Base-by-base conservation (phyloP, 306 rosid genomes). In the Casuarina glauca region DNA sequence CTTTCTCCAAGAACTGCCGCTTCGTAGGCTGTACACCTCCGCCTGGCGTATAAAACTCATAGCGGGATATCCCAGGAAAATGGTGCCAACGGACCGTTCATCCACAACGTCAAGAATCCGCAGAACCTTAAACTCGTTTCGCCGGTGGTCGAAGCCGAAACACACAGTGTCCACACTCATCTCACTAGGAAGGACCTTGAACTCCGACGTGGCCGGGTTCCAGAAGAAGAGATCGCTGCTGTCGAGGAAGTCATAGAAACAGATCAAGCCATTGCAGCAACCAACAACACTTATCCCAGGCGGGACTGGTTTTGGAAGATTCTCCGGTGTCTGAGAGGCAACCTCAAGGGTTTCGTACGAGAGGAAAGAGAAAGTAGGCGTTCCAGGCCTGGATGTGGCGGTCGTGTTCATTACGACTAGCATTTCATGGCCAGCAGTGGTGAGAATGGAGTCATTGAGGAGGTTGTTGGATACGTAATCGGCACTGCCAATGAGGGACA, bases 261-360 rank as follows among this genome's bases (percentile, higher is more conserved):
- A 62, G 17, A 62, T 3, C 19, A 62, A 62, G 69, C 69, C 20
- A 36, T 62, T 62, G 36, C 69, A 62, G 41, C 44, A 62, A 62
- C 69, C 45, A n/a, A 36, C 45, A 6, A 62, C 15, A 1, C 0
- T 38, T 2, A 38, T 1, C 42, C 6, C 45, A 6, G 0, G 45
- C 36, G 44, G 69, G 44, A 3, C 2, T 35, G 2, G 9, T 36
- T 15, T 3, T 3, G 69, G 44, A 62, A 12, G 69, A 35, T 32
- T 11, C 10, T 9, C 42, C 32, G 13, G 17, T 3, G 1, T 62
- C 15, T 36, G 44, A 62, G 69, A 62, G n/a, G 42, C 42, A 10
- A 11, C 11, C 44, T 43, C 8, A 5, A 62, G 45, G 7, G 20
- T 62, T 39, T 38, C 17, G 69, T 62, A 62, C 3, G 44, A 35